Base-by-base conservation (phyloP, 257 asterid genomes). In the Fraxinus excelsior region DNA sequence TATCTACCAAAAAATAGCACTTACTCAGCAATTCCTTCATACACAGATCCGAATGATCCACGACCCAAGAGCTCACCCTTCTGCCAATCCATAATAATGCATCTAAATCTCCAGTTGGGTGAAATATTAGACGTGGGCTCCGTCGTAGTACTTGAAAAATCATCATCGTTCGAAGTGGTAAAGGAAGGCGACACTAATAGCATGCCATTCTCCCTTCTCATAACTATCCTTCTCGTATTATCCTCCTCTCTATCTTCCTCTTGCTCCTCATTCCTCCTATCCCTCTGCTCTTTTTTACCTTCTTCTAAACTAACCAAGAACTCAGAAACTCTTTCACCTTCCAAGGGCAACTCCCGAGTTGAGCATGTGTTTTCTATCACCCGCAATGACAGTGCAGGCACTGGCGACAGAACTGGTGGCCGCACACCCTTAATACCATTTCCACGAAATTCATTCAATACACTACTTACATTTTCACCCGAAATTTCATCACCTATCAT, bases 1-100 rank as follows among this genome's bases (percentile, higher is more conserved):
- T 40, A 9, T 40, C 13, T 44, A 19, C 1, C 5, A 56, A 56
- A 7, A 56, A 56, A 3, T 21, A 34, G 75, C 76, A 85, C 97
- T 84, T 90, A 93, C 99, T 83, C 88, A 7, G 97, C 84, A 83
- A 90, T 91, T 75, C 98, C 98, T 89, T 93, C 97, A 79, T 90
- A 95, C 31, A 95, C 99, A n/a, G 97, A 86, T 74, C 99, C 99
- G 42, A 93, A 93, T 1, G 98, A 91, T 81, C 99, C 99, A 80
- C 94, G 88, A 26, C 99, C 99, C 85, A 96, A 86, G 62, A 88
- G 96, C 23, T 67, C 91, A 28, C 97, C 98, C 88, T 90, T 93
- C 83, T 87, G 89, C 99, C 99, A 96, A 42, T 78, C 83, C 31
- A 87, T 38, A 80, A 88, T 96, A 64, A 72, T 83, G 28, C 91